Conservation (phyloP, 2,329 filamentous ascomycete genomes). For the Scortechinia acanthostroma region DNA sequence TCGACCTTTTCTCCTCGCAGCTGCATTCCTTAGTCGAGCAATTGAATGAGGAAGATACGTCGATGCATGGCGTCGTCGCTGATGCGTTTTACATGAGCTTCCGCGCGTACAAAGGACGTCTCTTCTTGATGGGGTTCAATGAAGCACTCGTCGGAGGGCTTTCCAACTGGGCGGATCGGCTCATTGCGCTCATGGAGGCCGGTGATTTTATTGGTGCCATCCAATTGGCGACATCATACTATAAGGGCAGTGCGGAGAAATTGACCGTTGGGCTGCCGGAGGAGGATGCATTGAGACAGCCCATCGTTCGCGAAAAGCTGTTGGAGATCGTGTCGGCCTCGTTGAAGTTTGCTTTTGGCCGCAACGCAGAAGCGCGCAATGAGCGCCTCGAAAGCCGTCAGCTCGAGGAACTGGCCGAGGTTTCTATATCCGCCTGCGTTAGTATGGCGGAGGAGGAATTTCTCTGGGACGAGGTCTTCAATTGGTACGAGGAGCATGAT, state of each 20-base stretch:
- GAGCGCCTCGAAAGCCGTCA: slow-evolving; percentile 41
- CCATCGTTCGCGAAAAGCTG: slow-evolving; percentile 79
- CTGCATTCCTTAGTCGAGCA: slow-evolving; percentile 80
- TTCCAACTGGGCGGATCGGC: slow-evolving; percentile 92
- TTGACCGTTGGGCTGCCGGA: slow-evolving; percentile 89
- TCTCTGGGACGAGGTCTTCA: slow-evolving; percentile 83
- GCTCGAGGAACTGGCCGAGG: slow-evolving; percentile 71
- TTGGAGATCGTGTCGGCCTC: slow-evolving; percentile 91
- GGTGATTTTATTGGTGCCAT: slow-evolving; percentile 95
- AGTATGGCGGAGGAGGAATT: slow-evolving; percentile 74
- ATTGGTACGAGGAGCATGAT: slow-evolving; percentile 76
- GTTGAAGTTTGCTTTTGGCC: slow-evolving; percentile 73
- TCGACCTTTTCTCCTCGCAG: slow-evolving; percentile 82
- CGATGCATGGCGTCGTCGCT: slow-evolving; percentile 90
- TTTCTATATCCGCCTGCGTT: slow-evolving; percentile 77
- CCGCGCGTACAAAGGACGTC: slow-evolving; percentile 83
- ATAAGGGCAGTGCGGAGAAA: slow-evolving; percentile 84
- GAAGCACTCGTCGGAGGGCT: slow-evolving; percentile 84
- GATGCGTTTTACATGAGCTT: slow-evolving; percentile 99
- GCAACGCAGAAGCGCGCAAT: not conserved
- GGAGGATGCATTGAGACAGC: slow-evolving; percentile 67
- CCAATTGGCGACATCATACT: slow-evolving; percentile 83
- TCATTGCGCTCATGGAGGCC: slow-evolving; percentile 89
- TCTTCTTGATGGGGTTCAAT: slow-evolving; percentile 90
- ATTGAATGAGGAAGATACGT: slow-evolving; percentile 76